Percentiles rank a stretch among this genome's conserved stretches.
Conservation (phyloP, 2,329 filamentous ascomycete species). For the Fusarium robinianum region DNA sequence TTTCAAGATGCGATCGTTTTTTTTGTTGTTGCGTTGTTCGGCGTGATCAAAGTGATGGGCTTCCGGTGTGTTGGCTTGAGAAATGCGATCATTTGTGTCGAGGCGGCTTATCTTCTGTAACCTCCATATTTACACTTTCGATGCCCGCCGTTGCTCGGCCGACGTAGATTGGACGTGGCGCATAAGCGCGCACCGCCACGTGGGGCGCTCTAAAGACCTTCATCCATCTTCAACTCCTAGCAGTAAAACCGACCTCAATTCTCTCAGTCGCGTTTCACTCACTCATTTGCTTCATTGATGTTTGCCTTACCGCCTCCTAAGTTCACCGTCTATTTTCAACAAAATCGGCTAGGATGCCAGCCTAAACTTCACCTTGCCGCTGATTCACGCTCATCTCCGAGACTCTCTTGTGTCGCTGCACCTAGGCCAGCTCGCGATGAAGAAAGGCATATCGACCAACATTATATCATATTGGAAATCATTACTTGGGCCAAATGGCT, state of each 20-base stretch:
- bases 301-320: constrained; percentile 1
- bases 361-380: constrained; percentile 16
- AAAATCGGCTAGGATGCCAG: constrained; percentile 21
- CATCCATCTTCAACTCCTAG: constrained; percentile 22
- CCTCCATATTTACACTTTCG: constrained; percentile 28
- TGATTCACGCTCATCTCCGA: constrained; percentile 26
- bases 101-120: constrained; percentile 9
- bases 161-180: constrained; percentile 36
- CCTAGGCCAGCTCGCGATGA: constrained; percentile 41
- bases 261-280: constrained; percentile 7
- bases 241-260: constrained; percentile 6
- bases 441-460: constrained; percentile 35
- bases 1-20: no score
- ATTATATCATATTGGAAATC: constrained; percentile 38
- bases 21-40: no score
- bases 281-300: constrained; percentile 7
- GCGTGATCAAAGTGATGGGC: neutral
- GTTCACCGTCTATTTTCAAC: neutral
- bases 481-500: constrained; percentile 45
- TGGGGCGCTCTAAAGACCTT: constrained; percentile 33
- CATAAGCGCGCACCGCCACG: constrained; percentile 35
- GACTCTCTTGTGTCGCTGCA: constrained; percentile 27
- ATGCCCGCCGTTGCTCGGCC: constrained; percentile 38
- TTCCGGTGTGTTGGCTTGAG: neutral
- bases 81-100: constrained; percentile 1